Conservation (phyloP, 257 asterid genomes). For the Ajuga chamaepitys region DNA sequence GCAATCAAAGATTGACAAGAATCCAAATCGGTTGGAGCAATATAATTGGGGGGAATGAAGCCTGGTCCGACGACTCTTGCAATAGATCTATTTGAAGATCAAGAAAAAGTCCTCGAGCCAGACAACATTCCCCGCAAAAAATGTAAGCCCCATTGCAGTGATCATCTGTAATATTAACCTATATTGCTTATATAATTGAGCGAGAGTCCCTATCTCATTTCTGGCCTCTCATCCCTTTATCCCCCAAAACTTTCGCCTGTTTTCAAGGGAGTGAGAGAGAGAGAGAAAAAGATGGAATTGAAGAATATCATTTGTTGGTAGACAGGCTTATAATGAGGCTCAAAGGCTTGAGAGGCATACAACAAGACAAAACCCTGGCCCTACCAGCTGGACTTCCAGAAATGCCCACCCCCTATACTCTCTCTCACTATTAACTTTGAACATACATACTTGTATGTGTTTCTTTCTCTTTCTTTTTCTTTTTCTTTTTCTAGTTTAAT, state of each 20-base stretch:
- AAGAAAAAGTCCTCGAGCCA: constrained; percentile 42
- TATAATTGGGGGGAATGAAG: constrained; percentile 41
- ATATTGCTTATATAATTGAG: too few relatives aligned
- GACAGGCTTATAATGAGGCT: constrained; percentile 13
- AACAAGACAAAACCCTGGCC: constrained; percentile 35
- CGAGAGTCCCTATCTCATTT: neutral
- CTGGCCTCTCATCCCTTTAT: constrained; percentile 22
- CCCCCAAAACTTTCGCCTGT: constrained; percentile 58
- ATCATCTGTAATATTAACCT: neutral
- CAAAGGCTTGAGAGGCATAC: constrained; percentile 14
- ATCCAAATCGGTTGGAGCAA: neutral
- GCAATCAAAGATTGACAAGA: too few relatives aligned
- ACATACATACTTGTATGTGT: neutral
- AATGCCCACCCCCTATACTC: constrained; percentile 20
- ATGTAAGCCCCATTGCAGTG: constrained; percentile 15
- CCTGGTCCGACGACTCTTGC: constrained; percentile 48
- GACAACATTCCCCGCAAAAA: constrained; percentile 51
- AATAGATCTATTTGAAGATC: constrained; percentile 16
- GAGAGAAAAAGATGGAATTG: neutral
- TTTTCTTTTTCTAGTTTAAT: too few relatives aligned
- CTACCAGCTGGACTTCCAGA: constrained; percentile 36
- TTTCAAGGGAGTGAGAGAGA: constrained; percentile 30
- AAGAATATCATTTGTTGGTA: constrained; percentile 4
- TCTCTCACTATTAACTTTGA: neutral
- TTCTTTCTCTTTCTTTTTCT: too few relatives aligned